These are phyloP conservation scores for Russula virescens DNA, from an alignment of 768 basidiomycete species.

Conservation along the genomic window DNA sequence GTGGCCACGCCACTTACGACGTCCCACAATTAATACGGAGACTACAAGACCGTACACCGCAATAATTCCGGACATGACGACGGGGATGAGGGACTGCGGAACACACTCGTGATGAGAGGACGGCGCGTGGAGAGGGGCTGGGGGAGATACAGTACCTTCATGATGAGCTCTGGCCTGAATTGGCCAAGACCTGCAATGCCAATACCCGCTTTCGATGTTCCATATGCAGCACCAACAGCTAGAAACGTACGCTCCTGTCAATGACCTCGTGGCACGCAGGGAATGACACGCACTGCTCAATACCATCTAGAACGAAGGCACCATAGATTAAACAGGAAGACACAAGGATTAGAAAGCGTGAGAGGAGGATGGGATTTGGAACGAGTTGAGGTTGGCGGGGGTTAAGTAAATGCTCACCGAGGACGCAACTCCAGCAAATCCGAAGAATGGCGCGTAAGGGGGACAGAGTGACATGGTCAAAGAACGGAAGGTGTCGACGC, in stretches of 20 bases:
- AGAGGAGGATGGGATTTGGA: background rate
- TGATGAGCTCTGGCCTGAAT: conserved; percentile 94
- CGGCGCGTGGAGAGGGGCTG: background rate
- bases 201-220: conserved; percentile 95
- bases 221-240: conserved; percentile 94
- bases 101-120: background rate
- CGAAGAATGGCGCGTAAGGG: conserved; percentile 96
- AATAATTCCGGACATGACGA: conserved; percentile 99
- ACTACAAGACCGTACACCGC: conserved; percentile 99
- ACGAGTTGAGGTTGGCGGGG: too few species aligned
- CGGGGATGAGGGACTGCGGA: conserved; percentile 51
- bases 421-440: conserved; percentile 93
- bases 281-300: conserved; percentile 71
- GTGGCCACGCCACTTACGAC: conserved; percentile 51
- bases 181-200: conserved; percentile 93
- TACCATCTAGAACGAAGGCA: conserved; percentile 64
- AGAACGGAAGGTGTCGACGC: background rate
- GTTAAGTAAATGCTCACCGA: conserved; percentile 55
- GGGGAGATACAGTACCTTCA: conserved; percentile 65
- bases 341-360: background rate
- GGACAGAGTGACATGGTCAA: conserved; percentile 51
- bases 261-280: background rate
- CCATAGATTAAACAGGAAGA: too few species aligned
- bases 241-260: background rate
- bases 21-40: conserved; percentile 89